These are phyloP conservation scores for Boletus mariae DNA, from an alignment of 1,284 basidiomycete species.

Conservation along the genomic window DNA sequence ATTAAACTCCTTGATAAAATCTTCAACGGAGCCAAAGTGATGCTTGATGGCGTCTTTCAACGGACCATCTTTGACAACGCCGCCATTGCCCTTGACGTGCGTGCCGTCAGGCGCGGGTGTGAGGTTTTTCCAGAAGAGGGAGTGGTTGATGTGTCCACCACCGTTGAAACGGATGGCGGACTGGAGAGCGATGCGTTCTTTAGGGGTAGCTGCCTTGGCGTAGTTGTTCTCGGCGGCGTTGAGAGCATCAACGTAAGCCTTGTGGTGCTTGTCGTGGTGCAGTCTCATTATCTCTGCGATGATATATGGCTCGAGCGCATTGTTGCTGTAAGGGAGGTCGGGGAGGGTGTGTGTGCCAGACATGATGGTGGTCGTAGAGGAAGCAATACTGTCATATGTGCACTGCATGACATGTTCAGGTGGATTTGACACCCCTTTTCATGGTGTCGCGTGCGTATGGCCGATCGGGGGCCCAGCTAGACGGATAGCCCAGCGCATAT, in stretches of 20 bases:
- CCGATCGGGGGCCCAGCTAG: conserved; percentile 24
- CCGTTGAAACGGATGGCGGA: conserved; percentile 72
- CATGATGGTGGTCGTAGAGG: conserved; percentile 19
- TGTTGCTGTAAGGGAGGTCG: conserved; percentile 82
- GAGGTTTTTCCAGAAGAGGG: conserved; percentile 94
- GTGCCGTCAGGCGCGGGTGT: conserved; percentile 48
- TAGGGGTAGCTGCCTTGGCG: conserved; percentile 60
- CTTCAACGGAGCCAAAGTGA: conserved; percentile 71
- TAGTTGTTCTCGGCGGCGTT: conserved; percentile 77
- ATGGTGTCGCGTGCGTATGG: conserved; percentile 27
- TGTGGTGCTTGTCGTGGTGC: conserved; percentile 88
- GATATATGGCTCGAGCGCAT: conserved; percentile 87
- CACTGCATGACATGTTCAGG: conserved; percentile 21
- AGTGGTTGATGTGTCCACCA: conserved; percentile 84
- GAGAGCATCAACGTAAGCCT: conserved; percentile 72
- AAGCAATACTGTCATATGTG: neutral
- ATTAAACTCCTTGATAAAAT: conserved; percentile 69
- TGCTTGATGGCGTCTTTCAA: conserved; percentile 70
- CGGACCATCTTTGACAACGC: conserved; percentile 62
- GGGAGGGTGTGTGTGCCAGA: conserved; percentile 61
- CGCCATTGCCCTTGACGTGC: conserved; percentile 54
- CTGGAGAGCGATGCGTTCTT: conserved; percentile 79
- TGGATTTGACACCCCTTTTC: conserved; percentile 18
- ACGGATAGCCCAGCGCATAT: conserved; percentile 33
- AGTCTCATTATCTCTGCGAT: conserved; percentile 78